Conservation (phyloP, 78 protist species). For the Thecamonas trahens region DNA sequence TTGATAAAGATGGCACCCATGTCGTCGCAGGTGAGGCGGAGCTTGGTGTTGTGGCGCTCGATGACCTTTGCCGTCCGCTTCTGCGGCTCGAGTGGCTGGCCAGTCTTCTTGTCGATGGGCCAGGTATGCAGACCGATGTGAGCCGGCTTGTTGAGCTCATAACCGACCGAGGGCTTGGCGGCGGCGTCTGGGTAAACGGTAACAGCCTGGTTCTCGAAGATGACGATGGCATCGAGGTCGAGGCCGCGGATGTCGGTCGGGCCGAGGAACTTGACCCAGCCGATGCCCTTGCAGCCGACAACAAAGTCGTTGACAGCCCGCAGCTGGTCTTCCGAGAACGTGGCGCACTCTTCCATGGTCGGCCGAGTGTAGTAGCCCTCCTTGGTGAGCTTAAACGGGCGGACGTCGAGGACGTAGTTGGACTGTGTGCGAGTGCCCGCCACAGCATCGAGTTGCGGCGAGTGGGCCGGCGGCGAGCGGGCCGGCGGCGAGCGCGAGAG, state of each 20-base stretch:
- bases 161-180: neutral
- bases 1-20: neutral
- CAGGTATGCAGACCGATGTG: neutral
- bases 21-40: neutral
- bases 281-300: neutral
- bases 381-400: neutral
- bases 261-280: neutral
- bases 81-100: neutral
- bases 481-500: too few relatives aligned
- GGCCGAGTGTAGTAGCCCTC: slow-evolving; percentile 4
- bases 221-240: neutral
- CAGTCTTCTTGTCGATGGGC: neutral
- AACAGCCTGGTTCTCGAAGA: neutral
- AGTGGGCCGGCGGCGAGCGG: too few relatives aligned
- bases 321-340: neutral
- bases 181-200: neutral
- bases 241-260: slow-evolving; percentile 3
- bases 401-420: too few relatives aligned
- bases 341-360: neutral
- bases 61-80: too few relatives aligned
- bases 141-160: slow-evolving; percentile 6
- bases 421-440: too few relatives aligned
- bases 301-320: neutral
- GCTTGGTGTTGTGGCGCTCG: too few relatives aligned
- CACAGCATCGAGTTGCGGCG: too few relatives aligned